These are phyloP conservation scores for Entoloma clypeatum DNA, from an alignment of 1,284 basidiomycete species.

Conservation along the genomic window DNA sequence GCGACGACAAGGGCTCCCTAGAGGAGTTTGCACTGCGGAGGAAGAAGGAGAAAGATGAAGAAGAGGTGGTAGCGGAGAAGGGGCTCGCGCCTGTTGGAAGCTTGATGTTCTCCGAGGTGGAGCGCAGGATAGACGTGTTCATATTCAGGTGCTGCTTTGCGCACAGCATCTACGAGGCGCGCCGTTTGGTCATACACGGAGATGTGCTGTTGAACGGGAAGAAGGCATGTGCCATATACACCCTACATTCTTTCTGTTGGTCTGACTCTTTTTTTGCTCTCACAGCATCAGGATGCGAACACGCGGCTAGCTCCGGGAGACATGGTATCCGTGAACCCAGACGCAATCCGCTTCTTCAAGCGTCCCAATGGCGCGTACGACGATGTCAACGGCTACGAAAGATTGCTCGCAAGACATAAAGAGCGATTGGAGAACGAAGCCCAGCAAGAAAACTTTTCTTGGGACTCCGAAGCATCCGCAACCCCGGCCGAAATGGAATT, in stretches of 20 bases:
- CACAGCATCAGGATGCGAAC: conserved; percentile 80
- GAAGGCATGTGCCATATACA: conserved; percentile 55
- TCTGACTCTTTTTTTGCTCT: conserved; percentile 8
- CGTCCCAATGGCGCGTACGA: conserved; percentile 33
- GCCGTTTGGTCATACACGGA: conserved; percentile 83
- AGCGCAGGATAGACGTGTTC: conserved; percentile 89
- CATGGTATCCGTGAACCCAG: conserved; percentile 86
- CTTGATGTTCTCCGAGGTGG: conserved; percentile 92
- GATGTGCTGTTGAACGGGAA: conserved; percentile 88
- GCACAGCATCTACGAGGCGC: conserved; percentile 86
- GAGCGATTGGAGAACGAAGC: conserved; percentile 13
- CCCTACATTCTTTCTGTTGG: background rate
- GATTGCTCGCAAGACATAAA: conserved; percentile 4
- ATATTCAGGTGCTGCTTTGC: conserved; percentile 92
- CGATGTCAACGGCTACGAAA: conserved; percentile 26
- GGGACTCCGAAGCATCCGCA: no score
- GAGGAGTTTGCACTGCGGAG: conserved; percentile 57
- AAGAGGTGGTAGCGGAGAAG: no score
- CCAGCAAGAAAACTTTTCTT: conserved; percentile 7
- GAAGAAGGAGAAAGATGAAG: conserved; percentile 45
- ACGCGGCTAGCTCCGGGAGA: conserved; percentile 93
- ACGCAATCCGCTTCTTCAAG: conserved; percentile 75
- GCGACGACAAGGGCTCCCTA: conserved; percentile 42
- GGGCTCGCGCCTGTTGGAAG: no score
- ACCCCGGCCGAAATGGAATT: no score